Base-by-base conservation (phyloP, 345 rosid species). In the Gossypium australe region DNA sequence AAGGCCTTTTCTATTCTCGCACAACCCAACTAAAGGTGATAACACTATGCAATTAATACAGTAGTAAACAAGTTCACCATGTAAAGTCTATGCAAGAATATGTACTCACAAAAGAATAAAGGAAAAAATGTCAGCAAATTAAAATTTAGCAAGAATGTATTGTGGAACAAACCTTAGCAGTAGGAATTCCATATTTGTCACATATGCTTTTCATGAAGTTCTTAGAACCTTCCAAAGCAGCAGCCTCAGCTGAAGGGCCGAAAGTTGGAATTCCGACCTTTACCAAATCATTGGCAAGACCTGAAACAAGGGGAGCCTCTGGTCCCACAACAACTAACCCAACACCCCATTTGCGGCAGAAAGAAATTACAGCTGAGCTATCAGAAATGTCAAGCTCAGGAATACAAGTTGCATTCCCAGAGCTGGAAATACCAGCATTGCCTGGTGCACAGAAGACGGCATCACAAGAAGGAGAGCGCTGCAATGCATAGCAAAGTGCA, bases 141-240 rank as follows among this genome's bases (percentile, higher is more conserved):
- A 48, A 20, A 47, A 3, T 29, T 49, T 47, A 6, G 72, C 55
- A 24, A 68, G 43, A 27, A 49, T 68, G 59, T 41, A 48, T 70
- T 27, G 9, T 16, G 10, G 53, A 52, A 59, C 70, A 62, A 82
- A 95, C 99, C 99, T 93, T 91, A 27, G 98, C 97, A 5, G 99
- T 95, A 78, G 99, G 98, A 82, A 95, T 93, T 47, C 77, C 81
- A 74, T 93, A 93, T 71, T 95, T 93, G 83, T 87, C 90, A 65
- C 98, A 95, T 73, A 95, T 86, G 77, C 64, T 87, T 84, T 92
- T 95, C 99, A 91, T 95, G 78, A 92, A 93, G 83, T 89, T 84
- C 82, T 95, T 95, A 67, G 99, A 95, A 75, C 99, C 98, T 89
- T 95, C 98, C 78, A 95, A 76, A 67, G 96, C 97, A 72, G 98